These are phyloP conservation scores for Colletotrichum sp. DNA, from an alignment of 2,329 filamentous ascomycete species.

Conservation along the genomic window DNA sequence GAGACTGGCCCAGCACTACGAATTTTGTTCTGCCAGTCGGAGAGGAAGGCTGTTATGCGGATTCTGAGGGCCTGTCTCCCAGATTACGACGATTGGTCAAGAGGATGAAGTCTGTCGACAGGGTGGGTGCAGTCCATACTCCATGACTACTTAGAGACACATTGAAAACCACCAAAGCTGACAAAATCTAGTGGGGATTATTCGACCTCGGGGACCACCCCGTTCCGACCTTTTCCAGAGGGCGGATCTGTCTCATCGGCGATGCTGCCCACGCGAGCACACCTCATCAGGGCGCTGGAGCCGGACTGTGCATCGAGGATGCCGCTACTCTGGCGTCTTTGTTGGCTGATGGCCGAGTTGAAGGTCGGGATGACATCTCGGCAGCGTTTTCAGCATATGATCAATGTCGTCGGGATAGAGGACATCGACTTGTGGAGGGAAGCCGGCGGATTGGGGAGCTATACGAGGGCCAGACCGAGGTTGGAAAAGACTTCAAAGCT, in stretches of 20 bases:
- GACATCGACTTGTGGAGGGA: slow-evolving; percentile 54
- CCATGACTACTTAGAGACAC: background rate
- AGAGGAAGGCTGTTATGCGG: background rate
- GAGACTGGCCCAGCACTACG: slow-evolving; percentile 31
- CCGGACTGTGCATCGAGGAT: slow-evolving; percentile 63
- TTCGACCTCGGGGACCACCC: slow-evolving; percentile 52
- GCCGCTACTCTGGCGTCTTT: slow-evolving; percentile 48
- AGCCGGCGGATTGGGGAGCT: slow-evolving; percentile 49
- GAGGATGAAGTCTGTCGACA: background rate
- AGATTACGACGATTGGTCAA: background rate
- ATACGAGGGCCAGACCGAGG: slow-evolving; percentile 47
- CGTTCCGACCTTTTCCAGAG: slow-evolving; percentile 45
- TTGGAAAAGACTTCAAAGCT: background rate
- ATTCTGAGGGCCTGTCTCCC: background rate
- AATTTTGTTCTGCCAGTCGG: slow-evolving; percentile 24
- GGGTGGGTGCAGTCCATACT: background rate
- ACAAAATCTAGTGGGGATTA: slow-evolving; percentile 44
- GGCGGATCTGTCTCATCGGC: slow-evolving; percentile 56
- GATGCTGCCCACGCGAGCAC: slow-evolving; percentile 69
- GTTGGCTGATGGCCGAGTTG: slow-evolving; percentile 45
- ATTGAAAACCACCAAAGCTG: background rate
- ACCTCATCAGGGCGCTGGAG: slow-evolving; percentile 64
- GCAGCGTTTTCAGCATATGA: slow-evolving; percentile 59
- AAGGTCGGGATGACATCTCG: slow-evolving; percentile 36
- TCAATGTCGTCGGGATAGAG: slow-evolving; percentile 47